Evolutionary conservation across 495 filamentous ascomycete genomes (phyloP), one percentile per base, ranked within the genome.

Genomic region (Penicillium roqueforti): DNA sequence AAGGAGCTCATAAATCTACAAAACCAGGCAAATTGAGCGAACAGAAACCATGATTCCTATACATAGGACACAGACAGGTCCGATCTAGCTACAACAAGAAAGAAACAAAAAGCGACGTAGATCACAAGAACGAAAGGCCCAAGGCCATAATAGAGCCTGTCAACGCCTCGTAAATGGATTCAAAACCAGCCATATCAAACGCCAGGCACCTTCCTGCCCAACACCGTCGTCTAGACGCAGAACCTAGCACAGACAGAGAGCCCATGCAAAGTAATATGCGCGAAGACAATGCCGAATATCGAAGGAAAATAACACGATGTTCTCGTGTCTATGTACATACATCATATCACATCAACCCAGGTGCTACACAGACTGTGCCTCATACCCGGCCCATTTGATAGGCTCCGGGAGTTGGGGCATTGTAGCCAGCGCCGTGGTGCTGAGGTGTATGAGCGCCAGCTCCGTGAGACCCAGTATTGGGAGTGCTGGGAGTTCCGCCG

Each of bases 401-500:
- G 32, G 70, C 73, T 47, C 87, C 86, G 0, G 87, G 87, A 5
- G 87, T 89, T 72, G 86, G 77, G 6, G 47, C 32, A 38, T 84
- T 74, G 62, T 84, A 79, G 19, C 70, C 69, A 19, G 60, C 55
- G 44, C 61, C 60, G n/a, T 83, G 82, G 25, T 76, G 75, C 50
- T 81, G 77, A 13, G 82, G 80, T 6, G 78, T 83, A 1, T 89
- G 70, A 65, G 80, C 38, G 68, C 86, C 39, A 77, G 75, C 20
- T 70, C 77, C 51, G 68, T 77, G 53, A 69, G 78, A 34, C 52
- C 74, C 34, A 68, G 83, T 70, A 53, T 84, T 88, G 0, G 88
- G 88, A 8, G 88, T 92, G 65, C 86, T 88, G 10, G 88, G 87
- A 3, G 82, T 78, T 28, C 81, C 86, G 40, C 80, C 76, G 14